Base-by-base conservation (phyloP, 345 rosid genomes). In the Lenwebbia sp. region DNA sequence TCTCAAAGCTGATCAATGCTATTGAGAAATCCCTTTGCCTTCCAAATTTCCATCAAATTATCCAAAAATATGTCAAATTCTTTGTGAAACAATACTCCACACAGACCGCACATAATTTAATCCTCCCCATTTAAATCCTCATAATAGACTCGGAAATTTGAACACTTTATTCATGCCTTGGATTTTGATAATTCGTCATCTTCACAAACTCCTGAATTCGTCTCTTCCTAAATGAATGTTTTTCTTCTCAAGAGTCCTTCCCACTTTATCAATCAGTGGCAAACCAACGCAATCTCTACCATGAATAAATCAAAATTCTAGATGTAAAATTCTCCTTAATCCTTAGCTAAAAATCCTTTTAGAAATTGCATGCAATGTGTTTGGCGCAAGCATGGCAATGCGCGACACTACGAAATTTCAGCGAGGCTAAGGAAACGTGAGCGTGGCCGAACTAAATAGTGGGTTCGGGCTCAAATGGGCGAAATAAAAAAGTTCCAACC, bases 1-100 rank as follows among this genome's bases (percentile, higher is more conserved):
- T 49, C 50, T 49, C 11, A 10, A 49, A 49, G 50, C 50, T 49
- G 11, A 49, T 49, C 11, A 49, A 10, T 49, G 21, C 25, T 83
- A 10, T 82, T 50, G 54, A 84, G 83, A 52, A 88, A 84, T 54
- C 88, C 88, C 85, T 88, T 88, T 78, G 84, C 86, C 58, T 51
- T 83, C 89, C 91, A 90, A 49, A 89, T 83, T 75, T 88, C 88
- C 28, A 90, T 53, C 85, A 10, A 49, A 58, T 88, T 81, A 82
- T 90, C 88, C 58, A 47, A 47, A 21, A 40, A 82, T 44, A 90
- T 88, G 6, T 83, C 44, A 78, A 54, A 49, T 49, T 62, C 87
- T 55, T 84, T 88, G 3, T 86, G 82, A 37, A 76, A 88, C 54
- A 87, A 15, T 40, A 89, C 88, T 41, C 87, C 82, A 28, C 87